Evolutionary conservation across 805 yeast species (phyloP).

Genomic region (Gaillardinia entomophila): DNA sequence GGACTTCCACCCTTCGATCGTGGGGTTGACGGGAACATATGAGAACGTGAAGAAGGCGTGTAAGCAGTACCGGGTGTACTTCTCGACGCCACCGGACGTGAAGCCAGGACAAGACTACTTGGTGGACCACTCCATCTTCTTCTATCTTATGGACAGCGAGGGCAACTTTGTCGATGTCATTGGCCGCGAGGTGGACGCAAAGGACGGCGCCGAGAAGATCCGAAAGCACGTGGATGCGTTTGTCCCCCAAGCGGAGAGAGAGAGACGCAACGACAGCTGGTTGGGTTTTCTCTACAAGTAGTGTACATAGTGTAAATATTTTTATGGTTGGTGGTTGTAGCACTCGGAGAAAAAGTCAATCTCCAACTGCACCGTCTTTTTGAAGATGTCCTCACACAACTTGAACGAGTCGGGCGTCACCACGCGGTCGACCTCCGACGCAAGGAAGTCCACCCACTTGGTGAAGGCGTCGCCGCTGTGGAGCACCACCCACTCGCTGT

Average conservation of each 20-base stretch:
- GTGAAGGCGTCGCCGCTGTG: slow-evolving; percentile 46
- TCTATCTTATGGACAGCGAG: slow-evolving; percentile 97
- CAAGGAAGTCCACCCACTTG: slow-evolving; percentile 43
- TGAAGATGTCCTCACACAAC: slow-evolving; percentile 19
- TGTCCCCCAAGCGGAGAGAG: slow-evolving; percentile 66
- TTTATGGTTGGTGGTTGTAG: slow-evolving; percentile 15
- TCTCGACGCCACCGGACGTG: slow-evolving; percentile 92
- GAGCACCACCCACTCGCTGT: slow-evolving; percentile 46
- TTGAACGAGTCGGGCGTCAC: slow-evolving; percentile 16
- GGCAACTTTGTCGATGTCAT: slow-evolving; percentile 92
- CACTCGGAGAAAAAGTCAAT: slow-evolving; percentile 44
- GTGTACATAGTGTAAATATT: neutral
- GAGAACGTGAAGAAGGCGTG: slow-evolving; percentile 80
- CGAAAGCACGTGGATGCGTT: slow-evolving; percentile 69
- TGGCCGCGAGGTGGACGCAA: slow-evolving; percentile 84
- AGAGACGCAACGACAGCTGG: slow-evolving; percentile 55
- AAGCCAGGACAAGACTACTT: slow-evolving; percentile 95
- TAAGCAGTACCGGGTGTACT: slow-evolving; percentile 88
- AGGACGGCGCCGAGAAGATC: slow-evolving; percentile 72
- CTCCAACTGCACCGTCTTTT: slow-evolving; percentile 33
- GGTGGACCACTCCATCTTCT: slow-evolving; percentile 96
- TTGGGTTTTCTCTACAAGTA: slow-evolving; percentile 52
- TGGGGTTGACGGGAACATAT: slow-evolving; percentile 89
- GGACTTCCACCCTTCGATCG: slow-evolving; percentile 85
- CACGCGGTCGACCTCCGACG: slow-evolving; percentile 35